Percentiles rank a stretch among this genome's conserved stretches.
Evolutionary conservation across 208 protist species (phyloP).

Genomic region (Vickermania spadyakhi): DNA sequence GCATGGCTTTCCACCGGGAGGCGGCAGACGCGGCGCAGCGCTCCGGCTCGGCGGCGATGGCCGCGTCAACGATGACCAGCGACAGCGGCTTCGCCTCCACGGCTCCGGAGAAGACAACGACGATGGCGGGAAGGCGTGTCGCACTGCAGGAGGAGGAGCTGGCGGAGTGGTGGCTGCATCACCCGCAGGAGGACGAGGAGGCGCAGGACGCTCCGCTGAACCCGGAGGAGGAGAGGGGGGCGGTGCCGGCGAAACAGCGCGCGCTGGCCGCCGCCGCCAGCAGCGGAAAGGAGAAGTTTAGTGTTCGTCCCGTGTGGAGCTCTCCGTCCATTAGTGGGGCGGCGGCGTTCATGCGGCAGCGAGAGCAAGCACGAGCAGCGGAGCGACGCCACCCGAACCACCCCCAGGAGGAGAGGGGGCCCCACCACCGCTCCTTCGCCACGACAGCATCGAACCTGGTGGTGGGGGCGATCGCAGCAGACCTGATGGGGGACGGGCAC

Average conservation of each 20-base stretch:
- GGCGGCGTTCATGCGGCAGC: neutral
- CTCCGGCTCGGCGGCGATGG: neutral
- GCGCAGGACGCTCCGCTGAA: neutral
- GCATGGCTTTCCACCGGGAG: neutral
- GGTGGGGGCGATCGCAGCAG: slow-evolving; percentile 37
- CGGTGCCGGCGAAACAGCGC: neutral
- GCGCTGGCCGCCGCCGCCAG: neutral
- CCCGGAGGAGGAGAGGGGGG: neutral
- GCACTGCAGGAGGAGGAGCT: neutral
- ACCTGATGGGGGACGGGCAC: slow-evolving; percentile 23
- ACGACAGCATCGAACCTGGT: slow-evolving; percentile 7
- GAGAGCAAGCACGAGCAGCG: neutral
- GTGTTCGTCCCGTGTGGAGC: neutral
- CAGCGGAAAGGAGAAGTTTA: neutral
- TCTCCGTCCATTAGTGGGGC: neutral
- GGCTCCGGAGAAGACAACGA: neutral
- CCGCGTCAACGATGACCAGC: neutral
- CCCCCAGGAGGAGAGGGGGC: no score
- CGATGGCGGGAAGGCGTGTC: neutral
- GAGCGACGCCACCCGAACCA: neutral
- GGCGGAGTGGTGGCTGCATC: neutral
- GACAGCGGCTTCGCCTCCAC: neutral
- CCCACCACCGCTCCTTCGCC: no score
- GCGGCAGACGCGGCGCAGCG: neutral
- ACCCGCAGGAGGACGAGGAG: neutral